Conservation (phyloP, 31 red algal genomes). For the Odonthalia washingtoniensis region DNA sequence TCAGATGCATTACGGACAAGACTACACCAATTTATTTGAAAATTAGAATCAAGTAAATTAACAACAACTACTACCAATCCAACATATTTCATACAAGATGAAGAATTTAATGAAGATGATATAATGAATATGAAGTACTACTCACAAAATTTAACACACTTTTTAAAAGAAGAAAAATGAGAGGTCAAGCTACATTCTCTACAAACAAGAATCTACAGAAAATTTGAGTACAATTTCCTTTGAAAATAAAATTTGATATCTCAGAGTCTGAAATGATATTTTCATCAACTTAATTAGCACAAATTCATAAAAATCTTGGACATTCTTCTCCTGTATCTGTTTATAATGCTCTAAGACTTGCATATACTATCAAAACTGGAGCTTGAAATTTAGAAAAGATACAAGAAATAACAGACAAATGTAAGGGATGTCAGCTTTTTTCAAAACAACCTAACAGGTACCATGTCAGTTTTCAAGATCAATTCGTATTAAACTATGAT, state of each 20-base stretch:
- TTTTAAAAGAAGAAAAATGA: background rate
- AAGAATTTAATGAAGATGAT: background rate
- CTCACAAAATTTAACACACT: background rate
- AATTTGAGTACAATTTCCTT: background rate
- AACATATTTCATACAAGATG: background rate
- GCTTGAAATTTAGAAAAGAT: background rate
- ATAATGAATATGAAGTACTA: background rate
- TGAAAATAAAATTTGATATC: background rate
- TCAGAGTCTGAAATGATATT: background rate
- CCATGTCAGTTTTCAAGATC: background rate
- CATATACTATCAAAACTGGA: background rate
- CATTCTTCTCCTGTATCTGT: background rate
- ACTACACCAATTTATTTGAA: conserved; percentile 12
- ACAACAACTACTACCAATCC: background rate
- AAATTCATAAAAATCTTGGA: background rate
- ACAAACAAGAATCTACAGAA: background rate
- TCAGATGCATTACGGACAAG: background rate
- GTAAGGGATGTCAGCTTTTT: background rate
- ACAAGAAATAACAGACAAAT: background rate
- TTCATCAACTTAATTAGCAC: background rate
- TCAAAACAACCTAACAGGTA: background rate
- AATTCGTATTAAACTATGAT: background rate
- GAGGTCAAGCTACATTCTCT: no score
- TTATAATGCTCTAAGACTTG: background rate
- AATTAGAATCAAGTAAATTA: background rate